phyloP scores from a whole-genome alignment of 2,329 filamentous ascomycete species.

The Corynespora cassiicola region DNA sequence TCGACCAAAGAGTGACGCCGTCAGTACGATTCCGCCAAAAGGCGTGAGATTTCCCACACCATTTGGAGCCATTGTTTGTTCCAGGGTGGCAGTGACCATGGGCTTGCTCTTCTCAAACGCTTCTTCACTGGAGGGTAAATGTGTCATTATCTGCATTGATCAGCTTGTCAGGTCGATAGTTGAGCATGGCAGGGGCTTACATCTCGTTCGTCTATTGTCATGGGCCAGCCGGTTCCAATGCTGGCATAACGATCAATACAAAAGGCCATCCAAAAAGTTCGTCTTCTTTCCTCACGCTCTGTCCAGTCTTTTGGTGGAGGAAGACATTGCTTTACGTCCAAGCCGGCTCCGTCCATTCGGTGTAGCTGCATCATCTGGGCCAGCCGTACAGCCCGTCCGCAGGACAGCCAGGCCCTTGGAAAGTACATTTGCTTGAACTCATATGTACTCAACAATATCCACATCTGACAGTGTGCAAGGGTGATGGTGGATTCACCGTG shows the following conservation, averaged over 20 bases:
- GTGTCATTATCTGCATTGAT: constrained; percentile 70
- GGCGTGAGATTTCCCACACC: constrained; percentile 78
- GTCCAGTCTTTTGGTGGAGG: constrained; percentile 90
- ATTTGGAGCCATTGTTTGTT: constrained; percentile 72
- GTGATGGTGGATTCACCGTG: constrained; percentile 90
- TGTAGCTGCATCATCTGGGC: constrained; percentile 93
- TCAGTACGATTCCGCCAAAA: constrained; percentile 79
- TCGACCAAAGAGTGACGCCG: constrained; percentile 89
- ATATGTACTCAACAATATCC: constrained; percentile 79
- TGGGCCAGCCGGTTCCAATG: constrained; percentile 96
- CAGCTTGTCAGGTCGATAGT: background rate
- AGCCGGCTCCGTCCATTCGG: constrained; percentile 77
- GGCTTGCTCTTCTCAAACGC: constrained; percentile 82
- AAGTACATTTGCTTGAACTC: constrained; percentile 99
- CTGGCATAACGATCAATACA: constrained; percentile 91
- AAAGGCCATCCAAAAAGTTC: constrained; percentile 96
- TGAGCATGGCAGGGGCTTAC: constrained; percentile 48
- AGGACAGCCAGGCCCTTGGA: constrained; percentile 92
- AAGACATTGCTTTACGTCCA: constrained; percentile 93
- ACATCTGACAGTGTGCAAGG: constrained; percentile 84
- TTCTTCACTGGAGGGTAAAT: constrained; percentile 83
- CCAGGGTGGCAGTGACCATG: constrained; percentile 72
- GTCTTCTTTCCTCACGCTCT: constrained; percentile 85
- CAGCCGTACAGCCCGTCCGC: constrained; percentile 80
- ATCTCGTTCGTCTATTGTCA: constrained; percentile 90